Evolutionary conservation across 768 basidiomycete genomes (phyloP).

Genomic region (Suillus placidus): DNA sequence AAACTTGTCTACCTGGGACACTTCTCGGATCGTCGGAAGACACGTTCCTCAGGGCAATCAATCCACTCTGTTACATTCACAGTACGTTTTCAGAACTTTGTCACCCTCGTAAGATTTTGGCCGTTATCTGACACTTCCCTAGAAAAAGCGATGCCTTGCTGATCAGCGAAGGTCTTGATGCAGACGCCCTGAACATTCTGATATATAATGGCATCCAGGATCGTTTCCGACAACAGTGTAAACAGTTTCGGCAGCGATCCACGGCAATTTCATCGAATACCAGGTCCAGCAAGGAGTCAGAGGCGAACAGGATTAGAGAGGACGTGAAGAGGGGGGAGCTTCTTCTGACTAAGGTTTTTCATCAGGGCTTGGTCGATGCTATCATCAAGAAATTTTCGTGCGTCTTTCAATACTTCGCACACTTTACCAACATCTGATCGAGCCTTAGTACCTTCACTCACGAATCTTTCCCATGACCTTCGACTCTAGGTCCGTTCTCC

Average conservation of each 20-base stretch:
- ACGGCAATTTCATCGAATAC: not conserved
- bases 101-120: too few species aligned
- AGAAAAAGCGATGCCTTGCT: constrained; percentile 29
- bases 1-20: too few species aligned
- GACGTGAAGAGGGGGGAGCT: constrained; percentile 14
- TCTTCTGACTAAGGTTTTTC: not conserved
- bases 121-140: not conserved
- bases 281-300: accelerated
- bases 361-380: constrained; percentile 27
- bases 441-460: constrained; percentile 12
- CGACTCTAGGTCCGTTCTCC: constrained; percentile 11
- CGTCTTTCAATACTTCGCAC: constrained; percentile 16
- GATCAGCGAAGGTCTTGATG: constrained; percentile 27
- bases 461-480: constrained; percentile 20
- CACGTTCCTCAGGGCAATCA: too few species aligned
- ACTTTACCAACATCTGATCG: not conserved
- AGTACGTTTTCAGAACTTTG: too few species aligned
- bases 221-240: constrained; percentile 27
- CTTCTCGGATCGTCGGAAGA: too few species aligned
- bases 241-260: constrained; percentile 23
- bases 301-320: not conserved
- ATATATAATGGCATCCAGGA: constrained; percentile 29
- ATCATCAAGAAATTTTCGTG: constrained; percentile 24
- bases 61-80: too few species aligned
- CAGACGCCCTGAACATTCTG: constrained; percentile 30